Conservation (phyloP, 75 land plant species). For the Cupressus sempervirens region DNA sequence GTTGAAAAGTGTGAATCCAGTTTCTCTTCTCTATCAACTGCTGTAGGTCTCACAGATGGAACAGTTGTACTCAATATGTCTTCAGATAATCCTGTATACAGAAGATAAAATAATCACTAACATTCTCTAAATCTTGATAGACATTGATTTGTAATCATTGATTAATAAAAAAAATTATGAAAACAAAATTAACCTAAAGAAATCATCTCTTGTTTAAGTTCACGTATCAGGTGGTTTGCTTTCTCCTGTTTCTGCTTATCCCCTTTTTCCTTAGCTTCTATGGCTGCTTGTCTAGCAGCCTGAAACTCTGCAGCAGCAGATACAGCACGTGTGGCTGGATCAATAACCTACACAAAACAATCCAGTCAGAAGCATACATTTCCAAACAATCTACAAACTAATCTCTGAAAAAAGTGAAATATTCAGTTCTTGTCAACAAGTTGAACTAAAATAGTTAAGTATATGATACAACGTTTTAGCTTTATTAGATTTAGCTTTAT, state of each 20-base stretch:
- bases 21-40: not conserved
- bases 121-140: not conserved
- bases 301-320: constrained; percentile 57
- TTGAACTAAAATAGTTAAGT: not conserved
- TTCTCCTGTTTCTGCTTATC: constrained; percentile 66
- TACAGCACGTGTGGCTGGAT: constrained; percentile 40
- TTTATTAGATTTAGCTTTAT: not conserved
- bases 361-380: not conserved
- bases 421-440: not conserved
- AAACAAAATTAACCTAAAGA: constrained; percentile 51
- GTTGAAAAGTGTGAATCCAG: not conserved
- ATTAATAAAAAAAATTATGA: not conserved
- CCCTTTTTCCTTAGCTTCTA: constrained; percentile 64
- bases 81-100: constrained; percentile 48
- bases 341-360: constrained; percentile 33
- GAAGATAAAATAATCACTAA: not conserved
- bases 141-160: not conserved
- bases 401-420: not conserved
- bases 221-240: constrained; percentile 60
- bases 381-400: not conserved
- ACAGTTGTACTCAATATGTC: constrained; percentile 26
- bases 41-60: not conserved
- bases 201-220: constrained; percentile 68
- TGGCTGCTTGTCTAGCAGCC: constrained; percentile 68
- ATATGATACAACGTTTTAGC: not conserved